Evolutionary conservation across 345 rosid species (phyloP).

Genomic region (Citrus sinensis): DNA sequence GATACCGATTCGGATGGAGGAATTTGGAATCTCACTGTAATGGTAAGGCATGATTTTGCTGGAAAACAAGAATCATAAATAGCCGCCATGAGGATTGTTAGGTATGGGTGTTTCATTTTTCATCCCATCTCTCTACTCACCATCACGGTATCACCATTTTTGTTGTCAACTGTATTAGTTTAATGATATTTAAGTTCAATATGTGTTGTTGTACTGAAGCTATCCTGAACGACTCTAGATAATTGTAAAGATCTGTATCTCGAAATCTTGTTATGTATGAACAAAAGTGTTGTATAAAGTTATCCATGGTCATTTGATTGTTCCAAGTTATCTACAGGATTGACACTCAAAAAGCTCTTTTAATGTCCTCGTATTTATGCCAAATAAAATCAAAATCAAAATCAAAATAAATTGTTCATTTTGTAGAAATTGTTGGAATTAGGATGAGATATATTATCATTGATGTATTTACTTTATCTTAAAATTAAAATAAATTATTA

Average conservation of each 20-base stretch:
- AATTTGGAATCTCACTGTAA: not conserved
- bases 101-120: not conserved
- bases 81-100: not conserved
- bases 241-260: slow-evolving; percentile 11
- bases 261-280: not conserved
- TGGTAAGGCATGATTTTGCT: slow-evolving; percentile 2
- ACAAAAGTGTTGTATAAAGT: not conserved
- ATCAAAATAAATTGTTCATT: no score
- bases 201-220: not conserved
- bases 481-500: no score
- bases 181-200: not conserved
- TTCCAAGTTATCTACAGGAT: no score
- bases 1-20: not conserved
- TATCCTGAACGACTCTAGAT: not conserved
- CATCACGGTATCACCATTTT: not conserved
- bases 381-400: no score
- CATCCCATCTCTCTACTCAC: not conserved
- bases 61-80: not conserved
- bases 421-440: no score
- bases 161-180: not conserved
- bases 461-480: rapidly evolving
- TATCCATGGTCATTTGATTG: no score
- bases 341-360: no score
- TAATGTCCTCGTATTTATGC: no score
- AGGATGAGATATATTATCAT: no score